These are phyloP conservation scores for Chrysosporium keratinophilum DNA, from an alignment of 2,329 filamentous ascomycete species.

Conservation along the genomic window DNA sequence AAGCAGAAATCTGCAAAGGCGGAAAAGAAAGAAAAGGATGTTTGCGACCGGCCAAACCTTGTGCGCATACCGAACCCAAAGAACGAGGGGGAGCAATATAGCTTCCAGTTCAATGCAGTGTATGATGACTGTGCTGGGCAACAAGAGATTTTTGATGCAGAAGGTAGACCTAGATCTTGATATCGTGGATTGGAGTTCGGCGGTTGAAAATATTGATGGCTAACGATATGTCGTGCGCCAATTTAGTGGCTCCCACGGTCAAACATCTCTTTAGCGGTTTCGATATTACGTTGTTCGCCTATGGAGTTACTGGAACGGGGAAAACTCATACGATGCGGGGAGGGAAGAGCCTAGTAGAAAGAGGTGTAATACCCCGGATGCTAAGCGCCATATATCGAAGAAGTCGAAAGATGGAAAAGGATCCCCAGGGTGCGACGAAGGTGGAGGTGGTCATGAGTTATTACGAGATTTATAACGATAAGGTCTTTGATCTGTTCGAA, in stretches of 20 bases:
- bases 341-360: slow-evolving; percentile 71
- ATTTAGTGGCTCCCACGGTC: slow-evolving; percentile 69
- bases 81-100: slow-evolving; percentile 82
- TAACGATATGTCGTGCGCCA: slow-evolving; percentile 8
- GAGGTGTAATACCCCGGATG: slow-evolving; percentile 77
- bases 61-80: slow-evolving; percentile 90
- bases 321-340: slow-evolving; percentile 97
- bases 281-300: slow-evolving; percentile 83
- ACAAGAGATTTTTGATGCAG: slow-evolving; percentile 76
- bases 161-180: slow-evolving; percentile 46
- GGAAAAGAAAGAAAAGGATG: slow-evolving; percentile 22
- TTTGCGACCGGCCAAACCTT: slow-evolving; percentile 51
- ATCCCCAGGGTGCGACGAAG: slow-evolving; percentile 57
- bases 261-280: slow-evolving; percentile 80
- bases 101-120: slow-evolving; percentile 88
- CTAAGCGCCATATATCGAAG: slow-evolving; percentile 77
- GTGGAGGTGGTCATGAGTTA: slow-evolving; percentile 74
- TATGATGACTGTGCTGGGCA: slow-evolving; percentile 74
- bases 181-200: background rate
- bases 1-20: slow-evolving; percentile 16
- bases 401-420: slow-evolving; percentile 74
- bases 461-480: slow-evolving; percentile 96
- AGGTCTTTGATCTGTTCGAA: slow-evolving; percentile 84
- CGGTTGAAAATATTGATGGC: background rate
- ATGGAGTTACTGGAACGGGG: slow-evolving; percentile 84